Percentiles rank a stretch among this genome's conserved stretches.
Evolutionary conservation across 2,329 filamentous ascomycete genomes (phyloP).

Genomic region (Furcasterigmium furcatum): DNA sequence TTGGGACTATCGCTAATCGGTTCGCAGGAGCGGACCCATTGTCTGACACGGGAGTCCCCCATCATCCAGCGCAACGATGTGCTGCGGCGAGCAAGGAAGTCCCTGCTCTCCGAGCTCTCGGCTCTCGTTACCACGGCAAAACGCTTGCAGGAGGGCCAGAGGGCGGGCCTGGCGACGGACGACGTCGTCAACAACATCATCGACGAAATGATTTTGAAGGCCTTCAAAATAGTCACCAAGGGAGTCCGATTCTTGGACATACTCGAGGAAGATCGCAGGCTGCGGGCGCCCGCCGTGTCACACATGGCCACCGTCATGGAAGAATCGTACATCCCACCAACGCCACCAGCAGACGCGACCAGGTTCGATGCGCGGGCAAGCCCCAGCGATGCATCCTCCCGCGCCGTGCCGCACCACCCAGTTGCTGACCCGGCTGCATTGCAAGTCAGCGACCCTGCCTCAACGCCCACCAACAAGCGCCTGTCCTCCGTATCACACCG

Average conservation of each 20-base stretch:
- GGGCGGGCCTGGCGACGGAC: constrained; percentile 37
- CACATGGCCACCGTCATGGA: constrained; percentile 58
- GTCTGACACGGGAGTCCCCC: constrained; percentile 76
- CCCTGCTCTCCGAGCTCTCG: constrained; percentile 83
- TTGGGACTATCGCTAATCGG: constrained; percentile 5
- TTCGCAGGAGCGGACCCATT: constrained; percentile 79
- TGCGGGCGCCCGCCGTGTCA: constrained; percentile 50
- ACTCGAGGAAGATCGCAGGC: constrained; percentile 62
- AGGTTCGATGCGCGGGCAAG: constrained; percentile 39
- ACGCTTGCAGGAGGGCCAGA: constrained; percentile 72
- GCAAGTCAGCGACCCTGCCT: constrained; percentile 31
- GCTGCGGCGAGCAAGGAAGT: constrained; percentile 79
- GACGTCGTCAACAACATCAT: constrained; percentile 72
- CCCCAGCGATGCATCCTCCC: constrained; percentile 36
- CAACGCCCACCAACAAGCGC: constrained; percentile 37
- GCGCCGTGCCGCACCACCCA: constrained; percentile 24
- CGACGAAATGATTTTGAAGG: constrained; percentile 90
- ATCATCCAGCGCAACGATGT: constrained; percentile 73
- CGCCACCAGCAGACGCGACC: constrained; percentile 58
- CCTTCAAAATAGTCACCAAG: constrained; percentile 90
- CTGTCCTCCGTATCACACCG: constrained; percentile 40
- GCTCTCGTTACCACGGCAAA: constrained; percentile 87
- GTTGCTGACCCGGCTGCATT: constrained; percentile 25
- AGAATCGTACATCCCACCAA: constrained; percentile 57
- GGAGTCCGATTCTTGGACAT: constrained; percentile 88